These are phyloP conservation scores for Phytopythium montanum DNA, from an alignment of 352 stramenopile genomes.

Conservation along the genomic window DNA sequence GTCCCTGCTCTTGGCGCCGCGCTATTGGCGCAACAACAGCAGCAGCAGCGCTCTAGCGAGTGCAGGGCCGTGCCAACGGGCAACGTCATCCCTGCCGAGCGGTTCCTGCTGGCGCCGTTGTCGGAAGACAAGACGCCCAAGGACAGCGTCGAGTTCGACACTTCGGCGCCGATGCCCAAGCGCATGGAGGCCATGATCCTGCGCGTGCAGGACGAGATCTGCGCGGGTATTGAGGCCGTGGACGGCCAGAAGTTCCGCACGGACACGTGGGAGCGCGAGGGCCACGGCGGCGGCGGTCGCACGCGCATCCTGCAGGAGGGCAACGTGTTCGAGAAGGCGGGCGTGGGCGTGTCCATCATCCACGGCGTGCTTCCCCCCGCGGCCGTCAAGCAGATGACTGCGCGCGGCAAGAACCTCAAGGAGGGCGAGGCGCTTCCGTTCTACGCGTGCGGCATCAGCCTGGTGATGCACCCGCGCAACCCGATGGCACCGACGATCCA, in stretches of 20 bases:
- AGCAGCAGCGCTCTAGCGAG: constrained; percentile 9
- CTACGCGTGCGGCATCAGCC: constrained; percentile 94
- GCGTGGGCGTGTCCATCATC: constrained; percentile 97
- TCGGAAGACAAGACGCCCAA: constrained; percentile 59
- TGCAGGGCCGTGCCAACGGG: constrained; percentile 21
- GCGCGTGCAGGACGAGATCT: constrained; percentile 86
- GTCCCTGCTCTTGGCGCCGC: constrained; percentile 18
- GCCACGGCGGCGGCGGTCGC: constrained; percentile 93
- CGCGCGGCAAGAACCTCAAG: constrained; percentile 68
- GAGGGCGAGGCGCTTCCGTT: constrained; percentile 89
- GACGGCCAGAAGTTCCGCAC: constrained; percentile 94
- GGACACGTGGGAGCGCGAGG: constrained; percentile 94
- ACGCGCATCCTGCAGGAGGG: constrained; percentile 93
- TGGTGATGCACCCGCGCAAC: constrained; percentile 97
- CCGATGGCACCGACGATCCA: constrained; percentile 96
- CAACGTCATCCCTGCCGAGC: constrained; percentile 27
- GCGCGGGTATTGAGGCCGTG: constrained; percentile 83
- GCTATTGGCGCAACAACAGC: constrained; percentile 16
- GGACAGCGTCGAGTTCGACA: constrained; percentile 76
- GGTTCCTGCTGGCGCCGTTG: constrained; percentile 67
- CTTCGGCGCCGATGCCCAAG: constrained; percentile 55
- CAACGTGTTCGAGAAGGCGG: constrained; percentile 98
- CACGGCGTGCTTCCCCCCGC: constrained; percentile 93
- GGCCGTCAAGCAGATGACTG: constrained; percentile 79
- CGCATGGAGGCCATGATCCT: constrained; percentile 83